phyloP scores from a whole-genome alignment of 1,284 basidiomycete genomes.

The Cutaneotrichosporon dermatis region DNA sequence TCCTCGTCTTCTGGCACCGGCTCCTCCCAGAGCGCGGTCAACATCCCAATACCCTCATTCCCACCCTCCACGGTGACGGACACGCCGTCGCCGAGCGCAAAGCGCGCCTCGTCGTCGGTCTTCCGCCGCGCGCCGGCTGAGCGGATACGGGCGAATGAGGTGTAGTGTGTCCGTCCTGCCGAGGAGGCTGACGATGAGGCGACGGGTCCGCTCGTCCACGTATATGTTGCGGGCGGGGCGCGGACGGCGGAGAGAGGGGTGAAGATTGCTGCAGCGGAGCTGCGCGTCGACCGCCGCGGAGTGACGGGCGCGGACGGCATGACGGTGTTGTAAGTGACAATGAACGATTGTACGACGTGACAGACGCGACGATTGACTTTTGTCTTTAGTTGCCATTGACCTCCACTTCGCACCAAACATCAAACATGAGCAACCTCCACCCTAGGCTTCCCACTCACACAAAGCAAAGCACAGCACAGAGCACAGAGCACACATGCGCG shows the following conservation, averaged over 20 bases:
- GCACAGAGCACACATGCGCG: neutral
- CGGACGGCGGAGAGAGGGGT: slow-evolving; percentile 24
- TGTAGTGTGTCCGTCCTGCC: slow-evolving; percentile 20
- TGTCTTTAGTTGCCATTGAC: too few species aligned
- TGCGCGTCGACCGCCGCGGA: slow-evolving; percentile 39
- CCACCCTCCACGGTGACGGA: slow-evolving; percentile 40
- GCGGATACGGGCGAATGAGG: slow-evolving; percentile 25
- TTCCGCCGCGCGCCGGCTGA: slow-evolving; percentile 8
- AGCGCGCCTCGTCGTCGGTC: slow-evolving; percentile 29
- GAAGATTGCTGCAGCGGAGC: slow-evolving; percentile 23
- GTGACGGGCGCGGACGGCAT: slow-evolving; percentile 18
- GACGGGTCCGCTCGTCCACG: slow-evolving; percentile 24
- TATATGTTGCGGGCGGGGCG: slow-evolving; percentile 16
- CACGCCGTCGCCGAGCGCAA: slow-evolving; percentile 46
- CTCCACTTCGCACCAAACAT: too few species aligned
- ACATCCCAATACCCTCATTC: slow-evolving; percentile 41
- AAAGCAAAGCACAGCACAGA: too few species aligned
- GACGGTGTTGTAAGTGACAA: neutral
- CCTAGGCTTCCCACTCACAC: too few species aligned
- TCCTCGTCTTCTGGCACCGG: slow-evolving; percentile 19
- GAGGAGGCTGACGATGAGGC: neutral
- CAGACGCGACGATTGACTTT: too few species aligned
- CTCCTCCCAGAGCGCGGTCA: slow-evolving; percentile 44
- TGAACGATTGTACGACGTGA: too few species aligned
- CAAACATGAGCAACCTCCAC: neutral